Evolutionary conservation across 495 filamentous ascomycete genomes (phyloP), one percentile per base, ranked within the genome.

Genomic region (Aspergillus biplanus): DNA sequence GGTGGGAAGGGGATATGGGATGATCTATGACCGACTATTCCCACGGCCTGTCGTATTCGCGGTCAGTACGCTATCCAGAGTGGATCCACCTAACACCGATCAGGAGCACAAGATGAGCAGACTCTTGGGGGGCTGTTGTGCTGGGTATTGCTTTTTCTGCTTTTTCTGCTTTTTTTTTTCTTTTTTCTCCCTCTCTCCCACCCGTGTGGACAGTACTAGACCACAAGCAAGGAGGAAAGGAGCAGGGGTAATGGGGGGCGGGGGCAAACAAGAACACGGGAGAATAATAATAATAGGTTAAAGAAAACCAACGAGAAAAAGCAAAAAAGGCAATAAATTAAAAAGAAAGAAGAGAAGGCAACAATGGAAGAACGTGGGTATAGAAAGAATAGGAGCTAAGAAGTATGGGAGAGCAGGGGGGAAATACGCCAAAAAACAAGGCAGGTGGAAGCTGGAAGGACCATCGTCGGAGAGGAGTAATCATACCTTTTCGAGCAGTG

Each of bases 1-100:
- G 35, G 54, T 37, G 58, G 50, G 7, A 27, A 34, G n/a, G 52
- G 21, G 37, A 42, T 44, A 63, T 46, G 60, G 56, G 62, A 65
- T 52, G 65, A 62, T 61, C 3, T 52, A 54, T 58, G 50, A 52
- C 65, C 47, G 65, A 52, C 63, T 27, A 27, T 63, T 61, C 46
- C 63, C 58, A 61, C 57, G 46, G 63, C 37, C 59, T 61, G 49
- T 52, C 18, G 47, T 49, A 39, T 54, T 55, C 47, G 33, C 47
- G 7, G 55, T 66, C 55, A 66, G 64, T 66, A 62, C 64, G 50
- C 32, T 15, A 47, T 61, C 35, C 21, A 21, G n/a, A 61, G 50
- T 46, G 59, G 59, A 42, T 65, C 58, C 58, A 59, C 54, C 46
- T 27, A 53, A 27, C 46, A 47, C 32, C 42, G 44, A 42, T 55